These are phyloP conservation scores for Stagonosporopsis cucurbitacearum DNA, from an alignment of 2,329 filamentous ascomycete species.

Conservation along the genomic window DNA sequence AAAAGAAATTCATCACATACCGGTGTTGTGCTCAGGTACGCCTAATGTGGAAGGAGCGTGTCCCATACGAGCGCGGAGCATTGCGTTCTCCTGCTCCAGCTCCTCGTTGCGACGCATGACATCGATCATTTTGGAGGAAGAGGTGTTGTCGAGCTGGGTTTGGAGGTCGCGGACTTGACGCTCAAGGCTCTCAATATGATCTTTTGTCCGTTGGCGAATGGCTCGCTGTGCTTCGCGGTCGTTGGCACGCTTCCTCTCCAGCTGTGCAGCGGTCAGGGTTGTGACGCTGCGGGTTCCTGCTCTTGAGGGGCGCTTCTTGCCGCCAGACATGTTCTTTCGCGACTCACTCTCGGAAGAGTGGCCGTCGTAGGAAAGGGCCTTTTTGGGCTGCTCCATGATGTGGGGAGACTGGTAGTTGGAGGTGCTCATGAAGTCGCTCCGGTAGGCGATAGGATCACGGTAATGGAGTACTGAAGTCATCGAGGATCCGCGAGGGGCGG, in stretches of 20 bases:
- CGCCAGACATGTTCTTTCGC: slow-evolving; percentile 45
- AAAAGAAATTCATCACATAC: slow-evolving; percentile 40
- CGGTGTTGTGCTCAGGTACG: slow-evolving; percentile 45
- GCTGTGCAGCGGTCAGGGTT: slow-evolving; percentile 62
- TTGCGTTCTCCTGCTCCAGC: slow-evolving; percentile 62
- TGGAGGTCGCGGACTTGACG: slow-evolving; percentile 60
- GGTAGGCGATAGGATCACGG: slow-evolving; percentile 48
- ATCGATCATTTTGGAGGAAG: slow-evolving; percentile 56
- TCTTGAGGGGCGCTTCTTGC: slow-evolving; percentile 59
- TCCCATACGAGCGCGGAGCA: slow-evolving; percentile 58
- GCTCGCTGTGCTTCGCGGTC: slow-evolving; percentile 66
- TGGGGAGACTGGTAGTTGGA: slow-evolving; percentile 42
- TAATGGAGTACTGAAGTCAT: slow-evolving; percentile 52
- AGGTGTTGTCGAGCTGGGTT: slow-evolving; percentile 54
- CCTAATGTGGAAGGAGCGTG: slow-evolving; percentile 52
- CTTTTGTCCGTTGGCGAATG: slow-evolving; percentile 65
- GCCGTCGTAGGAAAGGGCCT: slow-evolving; percentile 47
- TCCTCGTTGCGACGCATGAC: slow-evolving; percentile 61
- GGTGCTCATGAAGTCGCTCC: slow-evolving; percentile 49
- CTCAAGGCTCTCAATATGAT: slow-evolving; percentile 65
- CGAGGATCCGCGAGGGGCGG: slow-evolving; percentile 46
- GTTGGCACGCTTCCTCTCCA: slow-evolving; percentile 66
- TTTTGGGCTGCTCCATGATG: slow-evolving; percentile 48
- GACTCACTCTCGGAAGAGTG: slow-evolving; percentile 50
- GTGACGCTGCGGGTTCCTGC: slow-evolving; percentile 64